phyloP scores from a whole-genome alignment of 202 grass and related monocot species.

The Musa balbisiana region DNA sequence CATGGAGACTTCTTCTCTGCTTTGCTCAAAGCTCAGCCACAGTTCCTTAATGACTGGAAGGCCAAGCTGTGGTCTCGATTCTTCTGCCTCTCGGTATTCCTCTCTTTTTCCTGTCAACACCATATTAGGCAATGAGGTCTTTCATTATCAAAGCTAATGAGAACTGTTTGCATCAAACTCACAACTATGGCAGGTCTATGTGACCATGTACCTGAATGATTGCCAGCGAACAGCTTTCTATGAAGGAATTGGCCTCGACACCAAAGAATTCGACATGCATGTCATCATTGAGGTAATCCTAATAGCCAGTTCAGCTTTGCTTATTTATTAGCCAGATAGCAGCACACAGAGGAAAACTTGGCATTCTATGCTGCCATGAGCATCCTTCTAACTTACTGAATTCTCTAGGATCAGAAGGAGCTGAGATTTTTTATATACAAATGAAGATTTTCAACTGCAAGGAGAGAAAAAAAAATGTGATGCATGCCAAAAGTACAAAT shows the following conservation, averaged over 20 bases:
- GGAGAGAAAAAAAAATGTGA: too few species aligned
- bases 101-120: background rate
- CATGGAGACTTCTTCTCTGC: constrained; percentile 95
- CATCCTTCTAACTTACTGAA: background rate
- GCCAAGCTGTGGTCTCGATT: constrained; percentile 95
- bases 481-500: background rate
- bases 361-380: too few species aligned
- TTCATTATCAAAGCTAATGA: background rate
- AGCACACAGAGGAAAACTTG: background rate
- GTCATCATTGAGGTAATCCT: constrained; percentile 81
- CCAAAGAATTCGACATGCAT: constrained; percentile 98
- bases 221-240: constrained; percentile 78
- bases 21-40: constrained; percentile 75
- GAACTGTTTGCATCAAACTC: background rate
- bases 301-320: background rate
- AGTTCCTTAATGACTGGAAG: constrained; percentile 98
- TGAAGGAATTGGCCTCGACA: constrained; percentile 83
- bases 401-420: background rate
- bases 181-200: constrained; percentile 61
- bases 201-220: constrained; percentile 99
- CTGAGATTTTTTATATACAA: too few species aligned
- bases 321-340: background rate
- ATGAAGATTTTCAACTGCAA: too few species aligned
- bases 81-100: constrained; percentile 94
- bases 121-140: background rate